phyloP scores from a whole-genome alignment of 2,329 filamentous ascomycete genomes.

The Ascochyta lentis region DNA sequence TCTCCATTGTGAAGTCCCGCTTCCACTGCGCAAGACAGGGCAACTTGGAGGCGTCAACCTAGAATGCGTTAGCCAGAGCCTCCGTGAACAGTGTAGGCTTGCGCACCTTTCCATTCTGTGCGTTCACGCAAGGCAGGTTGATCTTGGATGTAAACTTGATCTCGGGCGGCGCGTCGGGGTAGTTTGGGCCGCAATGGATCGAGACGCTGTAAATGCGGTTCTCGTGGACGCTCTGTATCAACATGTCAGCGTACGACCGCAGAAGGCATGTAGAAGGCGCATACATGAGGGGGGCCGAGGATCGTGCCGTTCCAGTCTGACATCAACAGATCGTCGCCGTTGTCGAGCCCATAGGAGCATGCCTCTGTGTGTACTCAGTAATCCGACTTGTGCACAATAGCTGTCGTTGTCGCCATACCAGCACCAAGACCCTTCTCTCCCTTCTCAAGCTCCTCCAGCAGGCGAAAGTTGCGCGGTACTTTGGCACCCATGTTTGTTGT shows the following conservation, averaged over 20 bases:
- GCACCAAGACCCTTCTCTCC: constrained; percentile 97
- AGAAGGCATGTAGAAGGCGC: constrained; percentile 44
- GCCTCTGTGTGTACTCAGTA: constrained; percentile 67
- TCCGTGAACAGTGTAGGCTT: not conserved
- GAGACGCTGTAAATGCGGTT: constrained; percentile 99
- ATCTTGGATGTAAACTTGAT: constrained; percentile 94
- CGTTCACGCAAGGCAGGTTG: constrained; percentile 94
- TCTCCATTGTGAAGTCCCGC: constrained; percentile 94
- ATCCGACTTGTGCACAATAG: constrained; percentile 3
- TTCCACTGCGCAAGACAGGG: constrained; percentile 90
- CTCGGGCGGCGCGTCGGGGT: constrained; percentile 86
- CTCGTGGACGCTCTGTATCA: constrained; percentile 83
- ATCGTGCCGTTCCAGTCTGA: constrained; percentile 99
- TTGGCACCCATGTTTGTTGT: constrained; percentile 66
- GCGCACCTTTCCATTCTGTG: constrained; percentile 73
- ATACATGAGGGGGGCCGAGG: constrained; percentile 91
- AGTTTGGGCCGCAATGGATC: constrained; percentile 90
- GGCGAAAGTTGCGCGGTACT: constrained; percentile 92
- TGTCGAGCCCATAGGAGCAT: constrained; percentile 94
- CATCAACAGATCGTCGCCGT: constrained; percentile 94
- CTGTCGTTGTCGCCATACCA: constrained; percentile 58
- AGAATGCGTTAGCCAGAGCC: constrained; percentile 17
- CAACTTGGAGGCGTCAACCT: constrained; percentile 84
- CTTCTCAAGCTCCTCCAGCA: constrained; percentile 97
- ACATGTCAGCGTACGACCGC: not conserved